Percentiles rank a stretch among this genome's conserved stretches.
phyloP scores from a whole-genome alignment of 108 stramenopile genomes.

The Nitzschia putrida region DNA sequence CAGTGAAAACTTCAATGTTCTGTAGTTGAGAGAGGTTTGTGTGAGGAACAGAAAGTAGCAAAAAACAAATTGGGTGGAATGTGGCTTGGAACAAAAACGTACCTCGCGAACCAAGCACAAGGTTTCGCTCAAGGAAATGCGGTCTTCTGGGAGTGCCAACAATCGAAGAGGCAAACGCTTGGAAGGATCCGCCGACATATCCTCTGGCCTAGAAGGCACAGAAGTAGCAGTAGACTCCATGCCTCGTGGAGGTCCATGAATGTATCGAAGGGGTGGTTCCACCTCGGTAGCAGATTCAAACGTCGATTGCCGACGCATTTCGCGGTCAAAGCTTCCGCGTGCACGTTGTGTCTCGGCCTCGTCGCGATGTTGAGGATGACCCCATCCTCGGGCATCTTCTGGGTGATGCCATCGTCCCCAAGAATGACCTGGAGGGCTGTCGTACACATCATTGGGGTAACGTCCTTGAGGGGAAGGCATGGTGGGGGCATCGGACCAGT shows the following conservation, averaged over 20 bases:
- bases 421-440: constrained; percentile 15
- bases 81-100: constrained; percentile 9
- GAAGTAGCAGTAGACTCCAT: constrained; percentile 3
- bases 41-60: not conserved
- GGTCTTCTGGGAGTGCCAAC: constrained; percentile 80
- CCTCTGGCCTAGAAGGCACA: not conserved
- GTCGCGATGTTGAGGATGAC: constrained; percentile 11
- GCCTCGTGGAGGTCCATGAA: constrained; percentile 7
- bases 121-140: constrained; percentile 84
- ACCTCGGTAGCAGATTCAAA: constrained; percentile 25
- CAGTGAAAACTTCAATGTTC: constrained; percentile 86
- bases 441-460: constrained; percentile 7
- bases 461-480: constrained; percentile 35
- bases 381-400: constrained; percentile 19
- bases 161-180: constrained; percentile 43
- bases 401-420: constrained; percentile 15
- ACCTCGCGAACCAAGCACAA: constrained; percentile 84
- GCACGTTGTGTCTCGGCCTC: constrained; percentile 2
- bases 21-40: not conserved
- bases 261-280: constrained; percentile 20
- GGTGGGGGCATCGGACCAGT: constrained; percentile 34
- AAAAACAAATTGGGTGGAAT: too few relatives aligned
- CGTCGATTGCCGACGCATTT: constrained; percentile 23
- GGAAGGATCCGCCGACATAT: not conserved
- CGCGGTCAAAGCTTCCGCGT: constrained; percentile 9